Evolutionary conservation across 2,329 filamentous ascomycete species (phyloP), one percentile per base, ranked within the genome.

Genomic region (Sarocladium brachiariae): DNA sequence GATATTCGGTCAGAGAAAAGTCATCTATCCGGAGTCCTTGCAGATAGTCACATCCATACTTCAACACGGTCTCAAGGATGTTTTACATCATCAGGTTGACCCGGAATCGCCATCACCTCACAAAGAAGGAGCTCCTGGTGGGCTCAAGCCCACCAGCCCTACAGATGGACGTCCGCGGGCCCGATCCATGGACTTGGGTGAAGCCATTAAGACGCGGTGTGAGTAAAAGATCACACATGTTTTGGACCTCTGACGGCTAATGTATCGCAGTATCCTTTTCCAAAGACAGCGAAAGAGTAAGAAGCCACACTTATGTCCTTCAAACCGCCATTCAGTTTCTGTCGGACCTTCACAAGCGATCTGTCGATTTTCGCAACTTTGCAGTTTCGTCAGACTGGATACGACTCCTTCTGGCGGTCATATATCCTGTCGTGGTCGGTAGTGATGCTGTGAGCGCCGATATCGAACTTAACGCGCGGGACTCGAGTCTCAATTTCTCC

Each of bases 361-460:
- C 89, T 3, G 65, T 74, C 2, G 78, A 79, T 23, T 97, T 97
- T 64, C 80, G 87, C 51, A 90, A 96, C 39, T 96, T 95, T 65
- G 81, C 89, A 0, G 69, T 86, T 10, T 78, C 77, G 1, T 95
- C 91, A 0, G 86, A 87, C 39, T 97, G 96, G 66, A 73, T 92
- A 1, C 84, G 92, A 54, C 75, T 89, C 43, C 71, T 99, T 3
- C 74, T 96, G 1, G 80, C 82, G 31, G 84, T 89, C 11, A 72
- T 97, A 2, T 99, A 93, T 62, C 91, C 93, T 2, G 81, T 93
- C 16, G 79, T 96, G 47, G 90, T 96, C 23, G 92, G 89, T 58
- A 84, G 88, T 11, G 89, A 96, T 66, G 78, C 84, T 19, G 84
- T 96, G 34, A 86, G 81, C 50, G 84, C 93, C 0, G 87, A 93